A percentile compares a stretch with the other conserved stretches of the same genome.
These are phyloP conservation scores for Thraustochytrium striatum DNA, from an alignment of 352 stramenopile species.

Conservation along the genomic window DNA sequence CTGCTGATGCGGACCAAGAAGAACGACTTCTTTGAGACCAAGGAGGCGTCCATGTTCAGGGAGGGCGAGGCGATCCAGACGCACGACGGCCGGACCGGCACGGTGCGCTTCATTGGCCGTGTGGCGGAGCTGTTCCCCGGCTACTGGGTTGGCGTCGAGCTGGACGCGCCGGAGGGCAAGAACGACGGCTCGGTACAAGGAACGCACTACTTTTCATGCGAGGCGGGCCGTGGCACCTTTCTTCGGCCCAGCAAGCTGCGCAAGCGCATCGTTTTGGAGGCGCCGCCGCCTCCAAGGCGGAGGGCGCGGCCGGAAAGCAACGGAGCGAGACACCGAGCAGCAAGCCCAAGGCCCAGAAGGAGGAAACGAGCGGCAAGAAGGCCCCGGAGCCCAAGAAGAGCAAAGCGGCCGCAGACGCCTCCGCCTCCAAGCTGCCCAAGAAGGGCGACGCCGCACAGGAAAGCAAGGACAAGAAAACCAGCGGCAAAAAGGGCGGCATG, in stretches of 20 bases:
- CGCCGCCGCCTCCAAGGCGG: too few relatives aligned
- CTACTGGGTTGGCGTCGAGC: constrained; percentile 48
- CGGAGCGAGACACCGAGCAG: neutral
- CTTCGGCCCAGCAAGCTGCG: constrained; percentile 30
- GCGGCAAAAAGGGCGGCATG: constrained; percentile 4
- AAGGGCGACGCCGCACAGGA: neutral
- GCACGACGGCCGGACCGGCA: constrained; percentile 34
- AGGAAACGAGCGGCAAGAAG: neutral
- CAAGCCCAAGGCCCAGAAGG: neutral
- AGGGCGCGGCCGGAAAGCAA: too few relatives aligned
- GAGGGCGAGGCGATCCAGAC: constrained; percentile 36
- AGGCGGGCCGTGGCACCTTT: neutral
- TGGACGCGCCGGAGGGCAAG: constrained; percentile 36
- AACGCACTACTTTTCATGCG: constrained; percentile 34
- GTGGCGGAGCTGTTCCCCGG: constrained; percentile 37
- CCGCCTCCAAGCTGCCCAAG: neutral
- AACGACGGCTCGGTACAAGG: constrained; percentile 17
- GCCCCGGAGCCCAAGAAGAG: neutral
- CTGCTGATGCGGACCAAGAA: constrained; percentile 48
- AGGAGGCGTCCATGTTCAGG: constrained; percentile 49
- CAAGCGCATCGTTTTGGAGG: neutral
- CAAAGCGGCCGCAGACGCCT: neutral
- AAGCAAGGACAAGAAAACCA: neutral
- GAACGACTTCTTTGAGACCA: constrained; percentile 47
- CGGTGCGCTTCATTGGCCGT: constrained; percentile 36